phyloP scores from a whole-genome alignment of 2,329 filamentous ascomycete genomes.

The Knufia petricola region DNA sequence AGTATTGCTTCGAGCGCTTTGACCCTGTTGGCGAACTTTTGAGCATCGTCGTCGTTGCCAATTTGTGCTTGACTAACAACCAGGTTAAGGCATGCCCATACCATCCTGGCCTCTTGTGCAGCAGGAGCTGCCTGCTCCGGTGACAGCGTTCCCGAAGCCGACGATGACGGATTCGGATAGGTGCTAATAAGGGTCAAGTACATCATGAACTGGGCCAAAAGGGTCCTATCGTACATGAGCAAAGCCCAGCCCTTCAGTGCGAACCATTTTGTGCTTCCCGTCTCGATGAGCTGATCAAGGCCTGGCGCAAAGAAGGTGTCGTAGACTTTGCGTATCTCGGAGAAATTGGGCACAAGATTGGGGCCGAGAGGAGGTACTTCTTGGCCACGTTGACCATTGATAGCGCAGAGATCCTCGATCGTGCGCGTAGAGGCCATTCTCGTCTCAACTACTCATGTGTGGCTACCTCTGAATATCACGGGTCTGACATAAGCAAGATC shows the following conservation, averaged over 20 bases:
- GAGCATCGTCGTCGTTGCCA: conserved; percentile 18
- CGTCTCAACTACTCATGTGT: conserved; percentile 38
- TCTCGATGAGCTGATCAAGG: conserved; percentile 69
- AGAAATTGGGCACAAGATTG: conserved; percentile 44
- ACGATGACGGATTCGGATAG: conserved; percentile 11
- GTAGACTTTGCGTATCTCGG: conserved; percentile 63
- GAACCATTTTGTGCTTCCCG: conserved; percentile 58
- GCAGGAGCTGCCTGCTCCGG: conserved; percentile 17
- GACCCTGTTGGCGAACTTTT: conserved; percentile 26
- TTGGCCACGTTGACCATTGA: conserved; percentile 40
- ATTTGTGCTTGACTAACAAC: conserved; percentile 33
- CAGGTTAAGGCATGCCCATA: conserved; percentile 50
- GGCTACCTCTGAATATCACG: background rate
- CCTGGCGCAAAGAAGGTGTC: conserved; percentile 65
- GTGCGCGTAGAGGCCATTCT: conserved; percentile 43
- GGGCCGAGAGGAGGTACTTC: conserved; percentile 46
- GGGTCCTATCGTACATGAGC: conserved; percentile 45
- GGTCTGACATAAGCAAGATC: conserved; percentile 2
- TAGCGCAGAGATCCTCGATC: conserved; percentile 63
- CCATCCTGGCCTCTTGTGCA: conserved; percentile 34
- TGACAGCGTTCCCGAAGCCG: background rate
- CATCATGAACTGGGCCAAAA: conserved; percentile 58
- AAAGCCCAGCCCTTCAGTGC: conserved; percentile 44
- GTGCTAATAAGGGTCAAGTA: conserved; percentile 43
- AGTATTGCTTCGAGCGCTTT: conserved; percentile 18